Conservation (phyloP, 2,329 filamentous ascomycete genomes). For the Lachnellula suecica region DNA sequence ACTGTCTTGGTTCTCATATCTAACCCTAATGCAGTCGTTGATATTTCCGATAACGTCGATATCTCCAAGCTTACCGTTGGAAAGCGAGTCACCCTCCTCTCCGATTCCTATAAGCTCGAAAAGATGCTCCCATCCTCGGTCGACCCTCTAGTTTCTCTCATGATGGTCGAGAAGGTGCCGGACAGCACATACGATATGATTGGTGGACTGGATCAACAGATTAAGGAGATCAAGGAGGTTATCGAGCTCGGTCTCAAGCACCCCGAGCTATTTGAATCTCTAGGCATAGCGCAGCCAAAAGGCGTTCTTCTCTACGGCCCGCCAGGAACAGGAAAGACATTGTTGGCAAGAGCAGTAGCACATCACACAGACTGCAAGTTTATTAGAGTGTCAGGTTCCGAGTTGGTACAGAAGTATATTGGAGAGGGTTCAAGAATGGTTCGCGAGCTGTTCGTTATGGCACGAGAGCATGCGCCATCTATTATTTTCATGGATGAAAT, state of each 20-base stretch:
- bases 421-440: conserved; percentile 98
- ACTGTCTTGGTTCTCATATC: conserved; percentile 1
- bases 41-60: conserved; percentile 92
- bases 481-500: conserved; percentile 99
- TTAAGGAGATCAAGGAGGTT: conserved; percentile 99
- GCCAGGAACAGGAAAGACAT: conserved; percentile 94
- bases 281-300: conserved; percentile 97
- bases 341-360: conserved; percentile 90
- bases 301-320: conserved; percentile 95
- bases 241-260: conserved; percentile 98
- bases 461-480: conserved; percentile 92
- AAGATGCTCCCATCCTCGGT: conserved; percentile 98
- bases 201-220: conserved; percentile 95
- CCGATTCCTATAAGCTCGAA: conserved; percentile 97
- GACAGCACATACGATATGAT: conserved; percentile 99
- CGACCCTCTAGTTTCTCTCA: conserved; percentile 95
- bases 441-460: conserved; percentile 98
- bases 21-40: conserved; percentile 67
- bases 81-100: conserved; percentile 95
- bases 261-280: conserved; percentile 97
- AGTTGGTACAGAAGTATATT: conserved; percentile 98
- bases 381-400: conserved; percentile 93
- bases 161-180: conserved; percentile 99
- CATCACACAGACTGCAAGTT: conserved; percentile 99
- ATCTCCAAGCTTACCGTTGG: conserved; percentile 93